A percentile compares a stretch with the other conserved stretches of the same genome.
phyloP scores from a whole-genome alignment of 1,284 basidiomycete genomes.

The Rhodotorula mucilaginosa region DNA sequence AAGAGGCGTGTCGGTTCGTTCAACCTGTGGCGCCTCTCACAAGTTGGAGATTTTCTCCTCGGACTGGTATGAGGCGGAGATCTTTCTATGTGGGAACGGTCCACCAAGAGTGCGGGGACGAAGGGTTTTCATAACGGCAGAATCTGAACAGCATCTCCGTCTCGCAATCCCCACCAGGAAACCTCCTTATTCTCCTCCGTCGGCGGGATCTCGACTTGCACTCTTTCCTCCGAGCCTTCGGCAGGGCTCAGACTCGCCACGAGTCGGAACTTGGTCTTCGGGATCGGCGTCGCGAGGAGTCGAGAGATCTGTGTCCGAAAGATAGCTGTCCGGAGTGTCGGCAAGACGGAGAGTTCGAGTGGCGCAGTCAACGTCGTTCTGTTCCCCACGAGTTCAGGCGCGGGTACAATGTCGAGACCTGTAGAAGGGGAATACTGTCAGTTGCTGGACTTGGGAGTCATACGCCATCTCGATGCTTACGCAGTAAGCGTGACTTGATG shows the following conservation, averaged over 20 bases:
- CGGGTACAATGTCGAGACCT: slow-evolving; percentile 8
- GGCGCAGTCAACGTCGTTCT: neutral
- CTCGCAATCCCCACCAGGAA: slow-evolving; percentile 34
- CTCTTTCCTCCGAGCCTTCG: neutral
- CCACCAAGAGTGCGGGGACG: too few relatives aligned
- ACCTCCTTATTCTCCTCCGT: slow-evolving; percentile 33
- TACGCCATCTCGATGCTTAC: neutral
- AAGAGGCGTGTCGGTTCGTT: too few relatives aligned
- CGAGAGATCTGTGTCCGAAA: slow-evolving; percentile 31
- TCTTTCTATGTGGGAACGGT: too few relatives aligned
- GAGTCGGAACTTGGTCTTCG: slow-evolving; percentile 23
- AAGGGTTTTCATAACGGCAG: neutral
- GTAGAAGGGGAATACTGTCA: neutral
- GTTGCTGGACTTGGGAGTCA: neutral
- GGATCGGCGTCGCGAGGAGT: slow-evolving; percentile 14
- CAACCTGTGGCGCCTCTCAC: too few relatives aligned
- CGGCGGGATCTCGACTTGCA: slow-evolving; percentile 25
- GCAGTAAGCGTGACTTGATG: neutral
- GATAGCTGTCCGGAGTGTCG: slow-evolving; percentile 25
- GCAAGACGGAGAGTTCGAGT: slow-evolving; percentile 22
- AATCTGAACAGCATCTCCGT: slow-evolving; percentile 27
- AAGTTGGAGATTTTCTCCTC: too few relatives aligned
- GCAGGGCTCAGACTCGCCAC: slow-evolving; percentile 16
- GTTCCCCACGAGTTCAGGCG: neutral
- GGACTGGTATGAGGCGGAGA: too few relatives aligned